phyloP scores from a whole-genome alignment of 306 rosid species.

The Luffa acutangula region DNA sequence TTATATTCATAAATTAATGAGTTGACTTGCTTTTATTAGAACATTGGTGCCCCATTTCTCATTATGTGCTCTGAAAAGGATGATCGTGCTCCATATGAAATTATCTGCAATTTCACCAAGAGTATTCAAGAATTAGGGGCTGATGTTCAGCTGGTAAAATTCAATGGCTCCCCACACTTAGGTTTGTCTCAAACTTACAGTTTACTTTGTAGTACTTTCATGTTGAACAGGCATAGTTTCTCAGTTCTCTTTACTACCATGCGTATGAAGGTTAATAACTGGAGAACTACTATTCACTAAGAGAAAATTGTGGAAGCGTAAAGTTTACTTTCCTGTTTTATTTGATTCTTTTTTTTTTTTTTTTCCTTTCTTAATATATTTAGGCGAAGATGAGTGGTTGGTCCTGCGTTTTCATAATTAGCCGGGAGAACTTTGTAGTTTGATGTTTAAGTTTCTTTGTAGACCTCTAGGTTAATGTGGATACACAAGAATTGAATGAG shows the following conservation, averaged over 20 bases:
- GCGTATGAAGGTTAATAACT: neutral
- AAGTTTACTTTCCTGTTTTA: neutral
- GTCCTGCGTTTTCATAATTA: neutral
- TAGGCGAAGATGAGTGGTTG: neutral
- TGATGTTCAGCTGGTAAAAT: slow-evolving; percentile 73
- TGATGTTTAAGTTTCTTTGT: neutral
- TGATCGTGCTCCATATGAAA: slow-evolving; percentile 53
- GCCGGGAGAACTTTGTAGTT: neutral
- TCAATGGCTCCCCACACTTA: slow-evolving; percentile 65
- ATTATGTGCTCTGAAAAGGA: slow-evolving; percentile 79
- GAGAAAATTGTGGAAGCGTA: neutral
- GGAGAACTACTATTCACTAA: neutral
- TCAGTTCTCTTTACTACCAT: neutral
- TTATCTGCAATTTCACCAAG: slow-evolving; percentile 51
- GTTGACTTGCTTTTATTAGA: slow-evolving; percentile 28
- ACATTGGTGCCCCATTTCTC: slow-evolving; percentile 90
- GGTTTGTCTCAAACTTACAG: slow-evolving; percentile 38
- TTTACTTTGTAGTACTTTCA: neutral
- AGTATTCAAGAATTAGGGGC: slow-evolving; percentile 63
- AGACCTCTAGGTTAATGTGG: neutral
- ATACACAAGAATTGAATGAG: neutral
- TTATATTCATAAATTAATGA: neutral
- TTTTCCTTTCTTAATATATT: neutral
- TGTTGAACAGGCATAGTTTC: neutral
- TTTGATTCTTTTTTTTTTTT: neutral